phyloP scores from a whole-genome alignment of 179 eudicot species.

The Beta lomatogona region DNA sequence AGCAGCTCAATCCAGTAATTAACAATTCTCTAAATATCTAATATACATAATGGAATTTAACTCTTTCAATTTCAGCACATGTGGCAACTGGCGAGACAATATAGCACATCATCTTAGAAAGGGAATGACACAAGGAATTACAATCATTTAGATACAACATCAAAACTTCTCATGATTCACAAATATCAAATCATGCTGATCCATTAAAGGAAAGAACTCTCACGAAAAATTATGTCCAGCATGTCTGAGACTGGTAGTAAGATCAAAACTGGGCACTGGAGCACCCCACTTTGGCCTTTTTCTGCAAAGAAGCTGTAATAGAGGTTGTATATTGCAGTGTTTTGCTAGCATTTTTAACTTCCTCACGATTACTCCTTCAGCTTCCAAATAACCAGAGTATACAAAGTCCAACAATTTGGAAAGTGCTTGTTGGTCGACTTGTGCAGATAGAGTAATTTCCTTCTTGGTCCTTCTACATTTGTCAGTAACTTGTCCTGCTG shows the following conservation, averaged over 20 bases:
- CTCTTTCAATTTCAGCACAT: not conserved
- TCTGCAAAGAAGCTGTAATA: slow-evolving; percentile 51
- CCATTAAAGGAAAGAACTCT: slow-evolving; percentile 25
- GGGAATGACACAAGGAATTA: not conserved
- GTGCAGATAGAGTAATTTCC: slow-evolving; percentile 66
- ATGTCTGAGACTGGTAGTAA: slow-evolving; percentile 62
- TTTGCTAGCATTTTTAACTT: slow-evolving; percentile 65
- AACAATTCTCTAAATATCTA: too few relatives aligned
- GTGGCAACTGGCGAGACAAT: not conserved
- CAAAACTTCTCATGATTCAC: not conserved
- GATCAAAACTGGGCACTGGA: slow-evolving; percentile 59
- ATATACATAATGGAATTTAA: not conserved
- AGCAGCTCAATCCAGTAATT: not conserved
- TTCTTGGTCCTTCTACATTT: slow-evolving; percentile 30
- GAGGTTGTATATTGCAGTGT: slow-evolving; percentile 61
- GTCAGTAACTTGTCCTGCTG: slow-evolving; percentile 24
- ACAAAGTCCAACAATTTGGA: slow-evolving; percentile 65
- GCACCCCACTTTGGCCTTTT: slow-evolving; percentile 71
- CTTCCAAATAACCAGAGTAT: slow-evolving; percentile 65
- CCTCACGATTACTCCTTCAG: slow-evolving; percentile 47
- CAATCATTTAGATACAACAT: not conserved
- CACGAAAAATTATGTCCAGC: slow-evolving; percentile 63
- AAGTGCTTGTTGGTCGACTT: slow-evolving; percentile 62
- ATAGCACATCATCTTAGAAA: not conserved
- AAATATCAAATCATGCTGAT: not conserved